Evolutionary conservation across 2,329 filamentous ascomycete genomes (phyloP), one percentile per base, ranked within the genome.

Genomic region (Daldinia sp.): DNA sequence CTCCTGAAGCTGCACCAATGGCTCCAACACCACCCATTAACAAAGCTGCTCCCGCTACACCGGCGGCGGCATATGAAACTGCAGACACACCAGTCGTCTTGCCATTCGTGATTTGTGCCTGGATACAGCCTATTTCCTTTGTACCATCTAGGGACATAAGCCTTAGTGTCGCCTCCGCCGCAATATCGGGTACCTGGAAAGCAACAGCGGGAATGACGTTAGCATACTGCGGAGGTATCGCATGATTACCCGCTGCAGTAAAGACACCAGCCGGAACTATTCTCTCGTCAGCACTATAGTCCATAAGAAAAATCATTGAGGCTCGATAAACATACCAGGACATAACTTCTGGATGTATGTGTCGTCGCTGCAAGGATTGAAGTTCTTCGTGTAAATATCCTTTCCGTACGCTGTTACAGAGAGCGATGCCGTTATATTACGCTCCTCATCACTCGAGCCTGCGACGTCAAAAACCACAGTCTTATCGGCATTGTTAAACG

Each of bases 121-220:
- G 84, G 57, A 98, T 90, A 79, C 96, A 99, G 23, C 93, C 94
- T 7, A 97, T 86, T 46, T 90, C 85, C 37, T 86, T 76, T 42
- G 85, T 86, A 4, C 82, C 83, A 35, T 91, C 88, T 42, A 88
- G 80, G 4, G 88, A 82, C 67, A 86, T 89, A 51, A 99, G 86
- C 77, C 93, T 83, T 70, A 99, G 83, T 50, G 90, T 96, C 37
- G 94, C 96, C 75, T 91, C 82, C 41, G 95, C 95, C 62, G 95
- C 91, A 73, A 99, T 91, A 78, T 99, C 94, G 56, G 96, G 96
- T 35, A 99, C 85, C 68, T 88, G 87, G 82, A 98, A 99, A 12
- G 95, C 95, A 72, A 99, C 97, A 2, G 88, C 83, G 1, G 96
- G 96, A 44, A 99, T 95, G 81, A 92, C 82, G 60, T 86, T 86